phyloP scores from a whole-genome alignment of 441 rosid species.

The Erodium texanum region DNA sequence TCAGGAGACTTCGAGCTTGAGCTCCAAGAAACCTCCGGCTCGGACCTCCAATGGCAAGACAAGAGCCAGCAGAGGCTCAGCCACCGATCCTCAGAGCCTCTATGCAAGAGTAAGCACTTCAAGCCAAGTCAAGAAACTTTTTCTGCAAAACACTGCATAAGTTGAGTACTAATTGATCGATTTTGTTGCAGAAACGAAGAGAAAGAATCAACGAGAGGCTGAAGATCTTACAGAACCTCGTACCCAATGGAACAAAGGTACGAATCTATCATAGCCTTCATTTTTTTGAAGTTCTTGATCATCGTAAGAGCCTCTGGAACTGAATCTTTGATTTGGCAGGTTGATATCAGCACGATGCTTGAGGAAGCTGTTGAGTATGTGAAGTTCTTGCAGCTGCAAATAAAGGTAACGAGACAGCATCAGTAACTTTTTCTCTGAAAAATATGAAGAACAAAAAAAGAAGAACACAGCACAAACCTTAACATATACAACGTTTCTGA shows the following conservation, averaged over 20 bases:
- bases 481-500: not conserved
- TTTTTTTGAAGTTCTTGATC: too few species aligned
- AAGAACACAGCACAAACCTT: too few species aligned
- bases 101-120: slow-evolving; percentile 48
- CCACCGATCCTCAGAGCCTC: slow-evolving; percentile 72
- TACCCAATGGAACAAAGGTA: slow-evolving; percentile 80
- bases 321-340: slow-evolving; percentile 28
- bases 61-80: slow-evolving; percentile 57
- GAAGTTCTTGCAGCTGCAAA: slow-evolving; percentile 72
- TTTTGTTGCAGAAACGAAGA: slow-evolving; percentile 55
- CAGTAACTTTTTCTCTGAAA: too few species aligned
- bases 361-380: slow-evolving; percentile 74
- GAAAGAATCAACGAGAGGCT: slow-evolving; percentile 67
- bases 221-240: slow-evolving; percentile 52
- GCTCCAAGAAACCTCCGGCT: slow-evolving; percentile 5
- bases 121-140: too few species aligned
- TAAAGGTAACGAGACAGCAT: slow-evolving; percentile 36
- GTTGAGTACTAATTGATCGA: not conserved
- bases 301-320: not conserved
- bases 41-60: slow-evolving; percentile 44
- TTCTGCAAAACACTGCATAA: too few species aligned
- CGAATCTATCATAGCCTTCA: too few species aligned
- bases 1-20: too few species aligned
- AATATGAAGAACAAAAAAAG: too few species aligned
- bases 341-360: slow-evolving; percentile 78